Evolutionary conservation across 371 early-diverging fungal genomes (phyloP), one percentile per base, ranked within the genome.

Genomic region (Cokeromyces recurvatus): DNA sequence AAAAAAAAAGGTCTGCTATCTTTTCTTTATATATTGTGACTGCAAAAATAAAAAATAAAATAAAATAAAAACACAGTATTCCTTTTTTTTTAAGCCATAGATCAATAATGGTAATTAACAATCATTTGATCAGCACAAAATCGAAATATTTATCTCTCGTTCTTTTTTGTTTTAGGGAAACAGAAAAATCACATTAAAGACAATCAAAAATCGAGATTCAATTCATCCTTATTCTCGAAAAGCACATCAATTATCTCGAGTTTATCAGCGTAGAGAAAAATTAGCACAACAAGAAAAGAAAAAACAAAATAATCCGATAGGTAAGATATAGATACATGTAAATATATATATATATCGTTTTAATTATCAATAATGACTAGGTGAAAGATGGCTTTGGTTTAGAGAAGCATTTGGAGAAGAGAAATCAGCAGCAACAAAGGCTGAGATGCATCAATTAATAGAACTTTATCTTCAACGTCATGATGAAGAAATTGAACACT

Each of bases 181-280:
- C 51, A 77, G 76, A 57, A 69, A 64, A 51, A 76, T 75, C 38
- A 79, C 83, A 20, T 51, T 82, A 55, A 80, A 77, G 42, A 60
- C 79, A 23, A 77, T 80, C 63, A 82, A 82, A 53, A 78, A 77
- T 55, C 58, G 78, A 63, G 80, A 82, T 22, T 66, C 59, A 38
- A 66, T 73, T 25, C 82, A 82, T 52, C 82, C 82, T 25, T 79
- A 77, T 34, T 82, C 82, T 10, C 64, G 83, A 27, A 80, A 80
- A 46, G 83, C 83, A 31, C 64, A 67, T 16, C 80, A 79, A 53
- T 55, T 80, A 31, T 62, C 66, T 35, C 67, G 80, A 48, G 74
- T 74, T 7, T 60, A 70, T 24, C 60, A 74, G 38, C 70, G 80
- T 23, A 74, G 65, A 43, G 77, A 79, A 27, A 75, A 76, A 36